Conservation (phyloP, 1,139 yeast genomes). For the Blastobotrys persicus region DNA sequence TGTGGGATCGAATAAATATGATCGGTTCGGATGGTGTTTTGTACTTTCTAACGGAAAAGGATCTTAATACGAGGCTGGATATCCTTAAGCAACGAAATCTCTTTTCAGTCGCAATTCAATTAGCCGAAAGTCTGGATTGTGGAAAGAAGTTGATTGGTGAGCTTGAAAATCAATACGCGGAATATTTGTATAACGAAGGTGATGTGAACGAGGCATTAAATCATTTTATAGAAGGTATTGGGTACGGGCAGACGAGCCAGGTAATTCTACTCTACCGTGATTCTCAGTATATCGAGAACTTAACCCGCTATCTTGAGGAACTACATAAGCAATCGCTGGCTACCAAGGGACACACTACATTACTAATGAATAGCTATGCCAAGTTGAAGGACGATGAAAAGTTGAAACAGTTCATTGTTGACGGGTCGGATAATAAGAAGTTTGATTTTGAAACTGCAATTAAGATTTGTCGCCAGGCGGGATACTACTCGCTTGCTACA, state of each 20-base stretch:
- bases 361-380: constrained; percentile 78
- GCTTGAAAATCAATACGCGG: constrained; percentile 69
- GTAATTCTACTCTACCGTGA: constrained; percentile 82
- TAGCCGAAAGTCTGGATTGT: constrained; percentile 53
- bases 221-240: constrained; percentile 58
- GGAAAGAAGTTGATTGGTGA: constrained; percentile 44
- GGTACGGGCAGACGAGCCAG: constrained; percentile 57
- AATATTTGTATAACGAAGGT: constrained; percentile 62
- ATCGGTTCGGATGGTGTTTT: constrained; percentile 75
- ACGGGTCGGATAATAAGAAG: constrained; percentile 41
- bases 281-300: constrained; percentile 66
- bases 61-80: constrained; percentile 64
- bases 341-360: constrained; percentile 74
- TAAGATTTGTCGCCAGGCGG: constrained; percentile 73
- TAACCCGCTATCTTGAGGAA: constrained; percentile 63
- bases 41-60: constrained; percentile 65
- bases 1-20: constrained; percentile 58
- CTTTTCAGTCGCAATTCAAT: constrained; percentile 66
- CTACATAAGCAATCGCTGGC: constrained; percentile 56
- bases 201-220: constrained; percentile 67
- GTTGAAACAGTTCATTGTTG: constrained; percentile 55
- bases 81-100: constrained; percentile 67
- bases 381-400: constrained; percentile 65
- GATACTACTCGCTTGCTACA: constrained; percentile 67
- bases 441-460: constrained; percentile 74